Conservation (phyloP, 2,329 filamentous ascomycete genomes). For the Venturiaceae sp. region DNA sequence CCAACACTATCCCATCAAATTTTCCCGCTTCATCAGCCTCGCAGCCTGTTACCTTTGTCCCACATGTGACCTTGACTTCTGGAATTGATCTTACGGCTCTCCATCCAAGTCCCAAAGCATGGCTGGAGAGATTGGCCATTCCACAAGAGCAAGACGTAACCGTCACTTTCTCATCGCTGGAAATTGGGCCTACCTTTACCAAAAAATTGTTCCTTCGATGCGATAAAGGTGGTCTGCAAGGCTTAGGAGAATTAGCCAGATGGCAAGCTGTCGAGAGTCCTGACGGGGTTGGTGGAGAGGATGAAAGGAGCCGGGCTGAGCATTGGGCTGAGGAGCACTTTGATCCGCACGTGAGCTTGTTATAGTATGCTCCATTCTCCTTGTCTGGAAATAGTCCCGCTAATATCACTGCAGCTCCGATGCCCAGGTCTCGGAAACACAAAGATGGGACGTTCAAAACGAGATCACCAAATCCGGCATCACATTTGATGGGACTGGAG, state of each 20-base stretch:
- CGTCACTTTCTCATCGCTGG: not conserved
- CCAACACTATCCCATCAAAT: not conserved
- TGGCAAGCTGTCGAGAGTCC: not conserved
- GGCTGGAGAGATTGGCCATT: not conserved
- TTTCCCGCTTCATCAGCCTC: not conserved
- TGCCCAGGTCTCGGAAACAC: not conserved
- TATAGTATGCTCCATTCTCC: not conserved
- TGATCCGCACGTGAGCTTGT: not conserved
- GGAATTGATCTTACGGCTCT: not conserved
- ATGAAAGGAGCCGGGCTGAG: not conserved
- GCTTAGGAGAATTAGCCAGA: not conserved
- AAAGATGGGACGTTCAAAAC: not conserved
- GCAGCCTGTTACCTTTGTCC: not conserved
- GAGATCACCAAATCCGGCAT: not conserved
- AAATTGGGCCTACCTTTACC: not conserved
- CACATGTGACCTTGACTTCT: not conserved
- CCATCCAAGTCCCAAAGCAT: not conserved
- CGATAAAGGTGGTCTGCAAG: not conserved
- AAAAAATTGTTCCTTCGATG: not conserved
- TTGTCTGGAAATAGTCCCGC: too few relatives aligned
- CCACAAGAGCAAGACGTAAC: not conserved
- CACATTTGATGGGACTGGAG: not conserved
- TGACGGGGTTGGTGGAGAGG: not conserved
- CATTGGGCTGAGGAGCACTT: not conserved
- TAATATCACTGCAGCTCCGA: not conserved